Percentiles rank a stretch among this genome's conserved stretches.
Evolutionary conservation across 495 filamentous ascomycete genomes (phyloP).

Genomic region (Penicillium turbatum): DNA sequence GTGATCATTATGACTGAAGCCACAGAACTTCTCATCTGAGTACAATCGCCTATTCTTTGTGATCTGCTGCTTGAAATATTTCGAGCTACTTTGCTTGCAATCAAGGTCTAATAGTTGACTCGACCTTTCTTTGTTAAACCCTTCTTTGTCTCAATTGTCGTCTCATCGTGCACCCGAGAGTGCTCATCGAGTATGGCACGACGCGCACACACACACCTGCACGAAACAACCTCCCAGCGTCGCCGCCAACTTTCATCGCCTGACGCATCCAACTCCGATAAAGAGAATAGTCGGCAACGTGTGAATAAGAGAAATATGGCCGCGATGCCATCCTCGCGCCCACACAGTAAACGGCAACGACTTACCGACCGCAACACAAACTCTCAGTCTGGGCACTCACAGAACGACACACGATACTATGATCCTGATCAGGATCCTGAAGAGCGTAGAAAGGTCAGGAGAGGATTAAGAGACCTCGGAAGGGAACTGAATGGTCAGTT

Average conservation of each 20-base stretch:
- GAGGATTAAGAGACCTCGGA: conserved; percentile 61
- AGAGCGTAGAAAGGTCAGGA: conserved; percentile 68
- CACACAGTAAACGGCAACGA: conserved; percentile 40
- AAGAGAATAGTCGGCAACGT: conserved; percentile 49
- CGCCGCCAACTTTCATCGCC: conserved; percentile 40
- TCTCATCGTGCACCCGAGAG: conserved; percentile 1
- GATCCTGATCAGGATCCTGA: conserved; percentile 84
- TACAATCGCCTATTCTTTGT: background rate
- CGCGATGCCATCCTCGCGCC: conserved; percentile 28
- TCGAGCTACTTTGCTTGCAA: background rate
- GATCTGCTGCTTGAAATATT: background rate
- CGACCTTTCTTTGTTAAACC: conserved; percentile 1
- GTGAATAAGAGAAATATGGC: conserved; percentile 22
- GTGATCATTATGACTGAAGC: background rate
- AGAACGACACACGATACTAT: conserved; percentile 53
- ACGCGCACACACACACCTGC: conserved; percentile 20
- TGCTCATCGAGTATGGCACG: conserved; percentile 29
- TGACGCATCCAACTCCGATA: conserved; percentile 48
- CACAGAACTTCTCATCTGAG: background rate
- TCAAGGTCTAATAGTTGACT: background rate
- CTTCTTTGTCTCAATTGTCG: conserved; percentile 10
- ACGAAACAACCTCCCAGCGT: conserved; percentile 15
- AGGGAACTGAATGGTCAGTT: conserved; percentile 58
- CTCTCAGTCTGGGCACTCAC: conserved; percentile 30
- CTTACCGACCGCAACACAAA: conserved; percentile 34